Evolutionary conservation across 306 rosid species (phyloP), one percentile per base, ranked within the genome.

Genomic region (Sphenostylis stenocarpa): DNA sequence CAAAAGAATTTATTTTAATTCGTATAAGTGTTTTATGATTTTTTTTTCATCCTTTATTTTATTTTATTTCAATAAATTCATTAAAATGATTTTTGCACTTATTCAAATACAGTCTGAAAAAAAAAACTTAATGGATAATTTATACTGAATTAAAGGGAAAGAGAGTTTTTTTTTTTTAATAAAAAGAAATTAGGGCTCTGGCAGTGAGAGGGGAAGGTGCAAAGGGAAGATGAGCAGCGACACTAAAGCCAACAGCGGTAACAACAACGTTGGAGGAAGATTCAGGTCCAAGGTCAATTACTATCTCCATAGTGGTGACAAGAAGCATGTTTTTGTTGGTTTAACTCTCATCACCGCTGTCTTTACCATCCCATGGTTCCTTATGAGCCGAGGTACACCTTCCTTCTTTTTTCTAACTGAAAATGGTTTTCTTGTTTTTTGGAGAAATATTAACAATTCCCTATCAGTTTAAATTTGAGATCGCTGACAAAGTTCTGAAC

Each of bases 311-410:
- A 95, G 97, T 45, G 97, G 98, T 0, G 96, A 94, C 2, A 94
- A 94, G 70, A 95, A 90, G 68, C 98, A 95, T 55, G 98, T 95
- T 31, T 57, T 81, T 38, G 87, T 77, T 20, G 98, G 97, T 70
- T 70, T 95, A 77, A 94, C 87, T 66, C 75, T 95, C 77, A 82
- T 95, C 82, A 60, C 84, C 73, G 86, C 81, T 34, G 83, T 85
- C 52, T 92, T 92, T 57, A 80, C 81, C 57, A 31, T 92, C 44
- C 98, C 97, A 17, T 95, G 97, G 98, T 86, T 36, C 75, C 78
- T 84, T 26, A 88, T 90, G 93, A 89, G 0, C 36, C 88, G 86
- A 89, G 98, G 97, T 90, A 57, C 47, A 4, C 17, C 64, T 31
- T 9, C n/a, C 1, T 23, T n/a, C 11, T 48, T 5, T 21, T 3